Evolutionary conservation across 2,329 filamentous ascomycete genomes (phyloP).

Genomic region (Colletotrichum chlorophyti): DNA sequence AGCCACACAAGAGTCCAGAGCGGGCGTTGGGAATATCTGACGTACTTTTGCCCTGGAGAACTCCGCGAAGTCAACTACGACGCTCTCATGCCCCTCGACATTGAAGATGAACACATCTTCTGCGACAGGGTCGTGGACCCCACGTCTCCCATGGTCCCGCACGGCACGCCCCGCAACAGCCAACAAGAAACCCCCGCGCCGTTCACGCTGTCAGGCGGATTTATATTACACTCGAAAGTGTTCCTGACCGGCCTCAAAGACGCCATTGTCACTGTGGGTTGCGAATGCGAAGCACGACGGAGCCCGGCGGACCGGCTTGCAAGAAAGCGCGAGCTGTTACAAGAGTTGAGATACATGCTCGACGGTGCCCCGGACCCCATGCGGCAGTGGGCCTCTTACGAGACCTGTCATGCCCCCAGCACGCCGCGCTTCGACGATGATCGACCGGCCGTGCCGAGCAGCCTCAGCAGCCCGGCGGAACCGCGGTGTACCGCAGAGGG

Average conservation of each 20-base stretch:
- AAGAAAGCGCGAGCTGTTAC: conserved; percentile 35
- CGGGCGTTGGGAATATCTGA: conserved; percentile 32
- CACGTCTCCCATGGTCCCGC: conserved; percentile 7
- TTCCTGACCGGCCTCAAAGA: conserved; percentile 33
- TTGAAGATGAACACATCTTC: conserved; percentile 41
- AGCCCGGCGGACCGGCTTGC: conserved; percentile 28
- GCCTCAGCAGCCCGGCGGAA: conserved; percentile 4
- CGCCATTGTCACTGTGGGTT: conserved; percentile 25
- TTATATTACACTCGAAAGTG: conserved; percentile 37
- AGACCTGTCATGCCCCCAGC: neutral
- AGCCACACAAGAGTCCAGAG: conserved; percentile 32
- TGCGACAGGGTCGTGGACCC: conserved; percentile 28
- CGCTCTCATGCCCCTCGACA: conserved; percentile 38
- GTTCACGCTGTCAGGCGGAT: conserved; percentile 36
- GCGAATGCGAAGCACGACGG: conserved; percentile 16
- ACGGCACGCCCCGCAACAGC: conserved; percentile 12
- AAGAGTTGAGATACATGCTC: conserved; percentile 39
- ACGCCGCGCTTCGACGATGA: neutral
- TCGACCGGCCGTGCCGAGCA: conserved; percentile 2
- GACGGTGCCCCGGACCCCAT: conserved; percentile 35
- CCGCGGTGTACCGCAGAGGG: neutral
- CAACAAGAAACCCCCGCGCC: neutral
- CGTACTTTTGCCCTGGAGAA: conserved; percentile 37
- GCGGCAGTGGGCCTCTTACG: conserved; percentile 32
- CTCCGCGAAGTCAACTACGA: conserved; percentile 39